Conservation (phyloP, 1,284 basidiomycete genomes). For the Tilletia indica region DNA sequence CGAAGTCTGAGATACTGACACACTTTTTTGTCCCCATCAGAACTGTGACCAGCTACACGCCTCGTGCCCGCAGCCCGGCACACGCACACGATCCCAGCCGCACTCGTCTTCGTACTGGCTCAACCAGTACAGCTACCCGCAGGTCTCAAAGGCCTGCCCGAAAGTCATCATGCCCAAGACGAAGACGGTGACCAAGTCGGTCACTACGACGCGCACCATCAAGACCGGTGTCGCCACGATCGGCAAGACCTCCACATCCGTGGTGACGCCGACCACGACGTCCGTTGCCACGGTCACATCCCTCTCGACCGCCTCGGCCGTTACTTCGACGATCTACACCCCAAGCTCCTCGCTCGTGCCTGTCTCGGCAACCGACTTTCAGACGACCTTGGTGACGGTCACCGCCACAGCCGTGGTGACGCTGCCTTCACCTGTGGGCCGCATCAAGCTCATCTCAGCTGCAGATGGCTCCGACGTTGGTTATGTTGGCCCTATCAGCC, state of each 20-base stretch:
- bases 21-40: background rate
- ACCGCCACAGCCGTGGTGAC: too few species aligned
- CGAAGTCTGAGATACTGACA: too few species aligned
- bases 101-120: conserved; percentile 1
- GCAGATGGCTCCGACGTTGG: too few species aligned
- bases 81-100: background rate
- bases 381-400: too few species aligned
- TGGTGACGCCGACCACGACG: background rate
- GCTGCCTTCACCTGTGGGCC: too few species aligned
- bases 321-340: background rate
- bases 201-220: background rate
- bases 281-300: background rate
- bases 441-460: too few species aligned
- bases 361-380: too few species aligned
- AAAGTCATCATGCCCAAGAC: background rate
- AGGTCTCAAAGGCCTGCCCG: background rate
- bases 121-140: background rate
- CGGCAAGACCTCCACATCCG: background rate
- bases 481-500: too few species aligned
- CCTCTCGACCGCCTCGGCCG: background rate
- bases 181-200: background rate
- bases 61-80: background rate
- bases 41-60: background rate
- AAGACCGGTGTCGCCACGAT: background rate
- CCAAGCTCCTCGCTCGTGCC: background rate